phyloP scores from a whole-genome alignment of 768 basidiomycete species.

The Suillus lakei region DNA sequence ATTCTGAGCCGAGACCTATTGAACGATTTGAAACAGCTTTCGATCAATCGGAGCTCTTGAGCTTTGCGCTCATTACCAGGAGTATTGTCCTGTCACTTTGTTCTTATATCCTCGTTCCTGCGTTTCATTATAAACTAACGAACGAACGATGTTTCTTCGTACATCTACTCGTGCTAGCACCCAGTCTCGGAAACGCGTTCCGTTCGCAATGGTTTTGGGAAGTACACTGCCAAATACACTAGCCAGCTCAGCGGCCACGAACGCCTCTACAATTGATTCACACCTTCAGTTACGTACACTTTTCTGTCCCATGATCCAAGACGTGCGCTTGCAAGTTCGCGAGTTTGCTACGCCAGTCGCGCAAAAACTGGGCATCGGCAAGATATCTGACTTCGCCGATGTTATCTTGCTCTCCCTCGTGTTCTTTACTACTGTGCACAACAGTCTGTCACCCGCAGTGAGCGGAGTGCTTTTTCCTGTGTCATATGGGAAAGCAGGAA shows the following conservation, averaged over 20 bases:
- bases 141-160: not conserved
- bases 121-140: not conserved
- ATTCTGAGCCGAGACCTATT: constrained; percentile 1
- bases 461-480: constrained; percentile 52
- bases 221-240: not conserved
- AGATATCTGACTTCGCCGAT: constrained; percentile 59
- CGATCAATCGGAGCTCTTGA: not conserved
- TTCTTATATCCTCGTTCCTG: not conserved
- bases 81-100: constrained; percentile 2
- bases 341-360: constrained; percentile 34
- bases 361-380: constrained; percentile 49
- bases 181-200: not conserved
- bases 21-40: not conserved
- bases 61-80: too few species aligned
- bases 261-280: not conserved
- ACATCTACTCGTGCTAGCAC: not conserved
- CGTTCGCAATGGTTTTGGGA: not conserved
- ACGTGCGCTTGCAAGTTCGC: constrained; percentile 33
- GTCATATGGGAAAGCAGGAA: constrained; percentile 52
- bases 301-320: constrained; percentile 29
- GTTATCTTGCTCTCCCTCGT: constrained; percentile 58
- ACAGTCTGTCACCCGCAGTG: constrained; percentile 58
- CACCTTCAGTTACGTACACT: not conserved
- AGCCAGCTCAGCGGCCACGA: not conserved
- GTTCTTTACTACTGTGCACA: constrained; percentile 62